phyloP scores from a whole-genome alignment of 1,284 basidiomycete species.

The Afroboletus lepidellus region DNA sequence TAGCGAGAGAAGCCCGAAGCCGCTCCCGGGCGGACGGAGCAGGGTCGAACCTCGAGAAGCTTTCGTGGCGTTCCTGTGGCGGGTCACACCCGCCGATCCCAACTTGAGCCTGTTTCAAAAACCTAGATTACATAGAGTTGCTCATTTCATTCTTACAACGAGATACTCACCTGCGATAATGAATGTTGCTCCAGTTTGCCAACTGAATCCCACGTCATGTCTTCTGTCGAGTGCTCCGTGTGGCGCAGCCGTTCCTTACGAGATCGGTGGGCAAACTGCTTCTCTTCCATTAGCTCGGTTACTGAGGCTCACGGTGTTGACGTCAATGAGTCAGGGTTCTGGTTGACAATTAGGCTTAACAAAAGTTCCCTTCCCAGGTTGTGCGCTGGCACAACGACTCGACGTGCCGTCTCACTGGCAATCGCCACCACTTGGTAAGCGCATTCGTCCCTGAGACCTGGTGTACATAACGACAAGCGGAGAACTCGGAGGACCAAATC shows the following conservation, averaged over 20 bases:
- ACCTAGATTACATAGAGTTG: too few species aligned
- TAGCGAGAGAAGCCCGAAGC: background rate
- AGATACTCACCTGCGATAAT: too few species aligned
- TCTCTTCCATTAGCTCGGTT: conserved; percentile 14
- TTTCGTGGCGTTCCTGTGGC: conserved; percentile 15
- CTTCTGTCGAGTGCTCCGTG: conserved; percentile 25
- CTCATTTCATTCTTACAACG: background rate
- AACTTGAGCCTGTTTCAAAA: too few species aligned
- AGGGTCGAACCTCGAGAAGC: conserved; percentile 8
- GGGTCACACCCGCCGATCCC: conserved; percentile 9
- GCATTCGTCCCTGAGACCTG: background rate
- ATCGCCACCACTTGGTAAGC: background rate
- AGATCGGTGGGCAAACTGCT: conserved; percentile 7
- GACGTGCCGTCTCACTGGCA: too few species aligned
- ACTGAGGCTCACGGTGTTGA: conserved; percentile 18
- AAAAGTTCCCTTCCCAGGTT: too few species aligned
- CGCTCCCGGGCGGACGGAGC: conserved; percentile 9
- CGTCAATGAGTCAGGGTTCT: conserved; percentile 17
- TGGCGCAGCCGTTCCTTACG: conserved; percentile 21
- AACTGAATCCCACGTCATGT: too few species aligned
- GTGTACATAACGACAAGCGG: background rate
- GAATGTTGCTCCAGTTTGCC: too few species aligned
- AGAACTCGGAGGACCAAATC: background rate
- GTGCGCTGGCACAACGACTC: too few species aligned
- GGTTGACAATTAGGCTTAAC: background rate